Evolutionary conservation across 1,139 yeast genomes (phyloP), one percentile per base, ranked within the genome.

Genomic region (Scheffersomyces stambukii): DNA sequence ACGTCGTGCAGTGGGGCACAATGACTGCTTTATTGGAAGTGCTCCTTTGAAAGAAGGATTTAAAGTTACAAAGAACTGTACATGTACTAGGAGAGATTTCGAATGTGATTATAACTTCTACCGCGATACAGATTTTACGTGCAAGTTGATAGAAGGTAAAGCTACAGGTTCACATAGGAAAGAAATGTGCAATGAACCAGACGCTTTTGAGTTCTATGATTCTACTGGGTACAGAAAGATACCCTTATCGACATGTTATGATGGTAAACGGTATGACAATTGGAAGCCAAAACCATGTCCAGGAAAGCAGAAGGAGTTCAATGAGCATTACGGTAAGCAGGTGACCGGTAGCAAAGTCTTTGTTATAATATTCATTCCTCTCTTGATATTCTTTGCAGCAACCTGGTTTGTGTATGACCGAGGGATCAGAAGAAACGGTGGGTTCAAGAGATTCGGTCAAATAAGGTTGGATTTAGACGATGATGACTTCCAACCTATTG

Each of bases 51-150:
- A 64, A n/a, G 68, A 75, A 29, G 88, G 84, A 0, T 73, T 68
- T 50, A 70, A 69, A 42, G 61, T 75, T 12, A 57, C 70, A 10
- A 67, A 75, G 41, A 80, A 84, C 52, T 91, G 99, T 58, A 50
- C 81, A 2, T 91, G 99, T 60, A 72, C 93, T 0, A 74, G 96
- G 54, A 71, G 75, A 33, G 99, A 91, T 55, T 93, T 67, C 48
- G 99, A 91, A 57, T 91, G 99, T 70, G 98, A 91, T 51, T 85
- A 77, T 61, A 89, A 89, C 56, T 89, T 65, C 52, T 75, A 56
- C 36, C 73, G 81, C 38, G 79, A 77, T 20, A 48, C 52, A 2
- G 96, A 88, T 51, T 94, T 95, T 12, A 81, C 95, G 1, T 93
- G 99, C 60, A 79, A 81, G 49, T 68, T 89, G 27, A 82, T 86